Base-by-base conservation (phyloP, 768 basidiomycete species). In the Symmetrospora coprosmae region DNA sequence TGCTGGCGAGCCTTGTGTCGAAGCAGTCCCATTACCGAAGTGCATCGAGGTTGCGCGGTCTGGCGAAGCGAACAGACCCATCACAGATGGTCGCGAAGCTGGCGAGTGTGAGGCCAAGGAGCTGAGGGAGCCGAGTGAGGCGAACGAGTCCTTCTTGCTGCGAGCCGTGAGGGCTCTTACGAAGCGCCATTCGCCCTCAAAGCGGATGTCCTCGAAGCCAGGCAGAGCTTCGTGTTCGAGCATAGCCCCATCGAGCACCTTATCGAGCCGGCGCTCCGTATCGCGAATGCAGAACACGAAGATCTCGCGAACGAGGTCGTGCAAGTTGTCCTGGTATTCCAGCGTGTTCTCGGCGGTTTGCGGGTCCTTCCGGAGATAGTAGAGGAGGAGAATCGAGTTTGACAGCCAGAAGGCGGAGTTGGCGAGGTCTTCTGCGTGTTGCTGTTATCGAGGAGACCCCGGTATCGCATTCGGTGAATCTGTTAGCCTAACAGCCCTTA, bases 201-300 rank as follows among this genome's bases (percentile, higher is more conserved):
- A 99, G 64, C 87, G 83, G 19, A 97, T 76, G 30, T 80, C 78
- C 50, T 86, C 86, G 55, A 88, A 82, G 19, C 75, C 75, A 1
- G 84, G 80, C n/a, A 82, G 76, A 0, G 87, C 79, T 8, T 84
- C 79, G 68, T 85, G 82, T 50, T 96, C 89, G 46, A 99, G 78
- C 48, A 97, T 73, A 0, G 86, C 80, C 0, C 79, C 73, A 68
- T 97, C 90, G 9, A 99, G 77, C 27, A 94, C 74, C 48, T 81
- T 78, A 71, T 97, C 92, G 72, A 96, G 86, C 65, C 81, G 81
- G 52, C 84, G 78, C 72, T 99, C 94, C 7, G 86, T 84, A 65
- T 85, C 83, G 52, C 94, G 85, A 64, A 96, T 92, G 66, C 97
- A 82, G 72, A 96, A 94, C 23, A 96, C 94, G 66, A 90, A 94